Conservation (phyloP, 352 stramenopile genomes). For the Globisporangium yorkense region DNA sequence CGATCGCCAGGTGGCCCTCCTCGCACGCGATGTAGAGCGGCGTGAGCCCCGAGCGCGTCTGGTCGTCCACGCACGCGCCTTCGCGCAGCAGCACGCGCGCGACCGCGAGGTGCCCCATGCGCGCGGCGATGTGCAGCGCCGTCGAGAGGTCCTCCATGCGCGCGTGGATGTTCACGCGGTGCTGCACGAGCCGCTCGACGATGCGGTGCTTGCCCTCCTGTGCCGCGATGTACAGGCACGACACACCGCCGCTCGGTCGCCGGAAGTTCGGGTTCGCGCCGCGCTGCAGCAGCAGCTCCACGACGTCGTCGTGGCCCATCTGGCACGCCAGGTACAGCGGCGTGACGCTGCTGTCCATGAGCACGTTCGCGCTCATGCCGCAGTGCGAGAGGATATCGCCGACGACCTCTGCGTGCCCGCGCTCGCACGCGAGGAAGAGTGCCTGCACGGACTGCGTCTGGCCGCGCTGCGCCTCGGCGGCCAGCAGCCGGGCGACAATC, state of each 20-base stretch:
- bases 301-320: slow-evolving; percentile 71
- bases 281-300: slow-evolving; percentile 44
- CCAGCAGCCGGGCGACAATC: slow-evolving; percentile 48
- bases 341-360: slow-evolving; percentile 77
- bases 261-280: slow-evolving; percentile 63
- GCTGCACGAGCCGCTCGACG: slow-evolving; percentile 45
- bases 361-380: slow-evolving; percentile 52
- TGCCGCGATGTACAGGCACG: slow-evolving; percentile 72
- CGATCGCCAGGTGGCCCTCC: slow-evolving; percentile 65
- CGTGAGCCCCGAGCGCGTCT: slow-evolving; percentile 74
- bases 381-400: slow-evolving; percentile 51
- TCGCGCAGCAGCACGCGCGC: slow-evolving; percentile 41
- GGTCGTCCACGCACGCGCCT: slow-evolving; percentile 52
- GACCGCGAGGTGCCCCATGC: slow-evolving; percentile 67
- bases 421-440: slow-evolving; percentile 76
- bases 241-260: slow-evolving; percentile 55
- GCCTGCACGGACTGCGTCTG: slow-evolving; percentile 47
- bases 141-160: slow-evolving; percentile 78
- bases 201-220: slow-evolving; percentile 69
- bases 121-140: slow-evolving; percentile 70
- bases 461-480: slow-evolving; percentile 16
- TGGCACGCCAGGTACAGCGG: slow-evolving; percentile 80
- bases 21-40: slow-evolving; percentile 82
- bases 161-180: slow-evolving; percentile 44
- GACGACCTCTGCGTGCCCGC: slow-evolving; percentile 59